phyloP scores from a whole-genome alignment of 1,284 basidiomycete species.

The Prillingera fragicola region DNA sequence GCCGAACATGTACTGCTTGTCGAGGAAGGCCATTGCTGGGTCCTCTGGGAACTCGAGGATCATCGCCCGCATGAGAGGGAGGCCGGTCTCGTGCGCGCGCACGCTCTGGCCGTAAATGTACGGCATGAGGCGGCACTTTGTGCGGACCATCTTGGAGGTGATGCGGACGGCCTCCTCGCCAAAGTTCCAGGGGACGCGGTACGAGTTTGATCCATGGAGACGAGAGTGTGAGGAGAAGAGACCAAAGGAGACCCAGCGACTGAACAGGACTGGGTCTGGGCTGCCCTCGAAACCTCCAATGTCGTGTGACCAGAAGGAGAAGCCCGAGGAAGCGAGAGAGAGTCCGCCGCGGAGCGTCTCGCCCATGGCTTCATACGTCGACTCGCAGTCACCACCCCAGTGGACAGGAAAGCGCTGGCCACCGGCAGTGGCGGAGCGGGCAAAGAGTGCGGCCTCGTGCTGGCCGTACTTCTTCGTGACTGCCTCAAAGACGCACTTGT shows the following conservation, averaged over 20 bases:
- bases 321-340: slow-evolving; percentile 62
- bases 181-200: slow-evolving; percentile 70
- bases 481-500: slow-evolving; percentile 61
- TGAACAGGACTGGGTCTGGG: slow-evolving; percentile 55
- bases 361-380: slow-evolving; percentile 70
- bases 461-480: slow-evolving; percentile 59
- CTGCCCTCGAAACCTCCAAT: slow-evolving; percentile 65
- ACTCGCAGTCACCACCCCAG: slow-evolving; percentile 73
- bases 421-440: slow-evolving; percentile 60
- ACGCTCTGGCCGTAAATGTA: slow-evolving; percentile 65
- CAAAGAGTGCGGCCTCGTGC: slow-evolving; percentile 64
- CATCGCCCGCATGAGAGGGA: slow-evolving; percentile 66
- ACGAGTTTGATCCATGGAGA: slow-evolving; percentile 64
- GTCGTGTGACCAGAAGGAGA: slow-evolving; percentile 66
- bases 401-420: slow-evolving; percentile 57
- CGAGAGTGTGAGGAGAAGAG: slow-evolving; percentile 53
- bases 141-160: slow-evolving; percentile 61
- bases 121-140: slow-evolving; percentile 68
- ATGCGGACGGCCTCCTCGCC: slow-evolving; percentile 63
- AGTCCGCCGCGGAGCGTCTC: slow-evolving; percentile 64
- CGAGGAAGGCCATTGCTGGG: slow-evolving; percentile 59
- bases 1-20: slow-evolving; percentile 63
- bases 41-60: slow-evolving; percentile 67
- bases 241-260: slow-evolving; percentile 66
- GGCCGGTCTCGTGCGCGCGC: slow-evolving; percentile 56